A percentile compares a stretch with the other conserved stretches of the same genome.
These are phyloP conservation scores for Fusarium cicatricum DNA, from an alignment of 2,329 filamentous ascomycete genomes.

Conservation along the genomic window DNA sequence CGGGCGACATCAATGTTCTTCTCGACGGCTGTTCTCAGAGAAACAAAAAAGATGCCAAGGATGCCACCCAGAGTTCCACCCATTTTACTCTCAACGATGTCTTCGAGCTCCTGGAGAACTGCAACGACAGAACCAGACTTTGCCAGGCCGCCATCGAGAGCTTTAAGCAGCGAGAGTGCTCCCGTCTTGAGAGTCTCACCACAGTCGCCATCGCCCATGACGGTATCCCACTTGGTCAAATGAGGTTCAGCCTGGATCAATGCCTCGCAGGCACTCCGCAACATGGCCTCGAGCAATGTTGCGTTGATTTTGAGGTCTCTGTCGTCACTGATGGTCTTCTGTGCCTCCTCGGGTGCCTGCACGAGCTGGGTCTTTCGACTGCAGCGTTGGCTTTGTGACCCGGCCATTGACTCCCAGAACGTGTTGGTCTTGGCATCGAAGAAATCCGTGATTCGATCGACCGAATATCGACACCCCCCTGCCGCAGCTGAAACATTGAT, in stretches of 20 bases:
- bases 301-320: constrained; percentile 62
- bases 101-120: constrained; percentile 59
- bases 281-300: constrained; percentile 59
- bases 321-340: constrained; percentile 48
- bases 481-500: constrained; percentile 64
- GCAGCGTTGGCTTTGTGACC: constrained; percentile 51
- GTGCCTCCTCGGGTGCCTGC: constrained; percentile 45
- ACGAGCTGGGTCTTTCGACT: constrained; percentile 56
- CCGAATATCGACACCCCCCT: constrained; percentile 54
- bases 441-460: constrained; percentile 65
- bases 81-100: constrained; percentile 65
- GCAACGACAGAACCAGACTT: constrained; percentile 55
- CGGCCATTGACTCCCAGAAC: constrained; percentile 61
- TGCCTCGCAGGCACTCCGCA: constrained; percentile 61
- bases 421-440: constrained; percentile 71
- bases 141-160: constrained; percentile 52
- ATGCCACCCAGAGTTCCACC: constrained; percentile 62
- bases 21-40: constrained; percentile 54
- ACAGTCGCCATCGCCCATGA: constrained; percentile 73
- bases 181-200: constrained; percentile 68
- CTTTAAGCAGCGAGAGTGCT: constrained; percentile 57
- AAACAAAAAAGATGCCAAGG: constrained; percentile 63
- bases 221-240: constrained; percentile 68
- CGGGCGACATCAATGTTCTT: constrained; percentile 44
- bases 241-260: constrained; percentile 68